Conservation (phyloP, 106 monocot species). For the Cymbidium sinense region DNA sequence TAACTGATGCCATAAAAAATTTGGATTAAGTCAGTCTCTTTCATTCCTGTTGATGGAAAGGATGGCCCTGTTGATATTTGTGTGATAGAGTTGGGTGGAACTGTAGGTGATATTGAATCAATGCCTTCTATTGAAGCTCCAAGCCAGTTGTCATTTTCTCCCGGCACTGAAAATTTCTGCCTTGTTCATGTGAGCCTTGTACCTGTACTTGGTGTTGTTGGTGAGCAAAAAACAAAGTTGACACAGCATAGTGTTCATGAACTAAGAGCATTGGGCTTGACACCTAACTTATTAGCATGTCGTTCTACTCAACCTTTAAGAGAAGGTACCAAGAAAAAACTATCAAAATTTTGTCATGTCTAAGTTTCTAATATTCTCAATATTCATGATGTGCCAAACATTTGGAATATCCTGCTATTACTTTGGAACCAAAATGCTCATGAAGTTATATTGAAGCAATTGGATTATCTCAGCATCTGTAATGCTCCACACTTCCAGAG, state of each 20-base stretch:
- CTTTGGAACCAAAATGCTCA: no score
- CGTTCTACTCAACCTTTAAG: constrained; percentile 64
- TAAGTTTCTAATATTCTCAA: no score
- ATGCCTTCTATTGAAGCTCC: constrained; percentile 85
- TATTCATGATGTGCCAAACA: no score
- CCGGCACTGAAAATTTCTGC: constrained; percentile 78
- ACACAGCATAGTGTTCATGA: constrained; percentile 80
- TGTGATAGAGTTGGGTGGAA: constrained; percentile 86
- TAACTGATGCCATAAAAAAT: constrained; percentile 72
- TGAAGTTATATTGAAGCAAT: no score
- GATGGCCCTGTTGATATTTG: constrained; percentile 44
- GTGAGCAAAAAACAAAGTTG: constrained; percentile 87
- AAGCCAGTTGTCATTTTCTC: constrained; percentile 76
- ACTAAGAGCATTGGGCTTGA: constrained; percentile 54
- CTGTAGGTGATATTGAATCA: constrained; percentile 85
- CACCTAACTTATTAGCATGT: constrained; percentile 52
- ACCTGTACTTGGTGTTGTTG: no score
- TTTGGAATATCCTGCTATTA: no score
- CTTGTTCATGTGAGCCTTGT: constrained; percentile 81
- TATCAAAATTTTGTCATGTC: constrained; percentile 75
- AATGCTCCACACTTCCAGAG: constrained; percentile 39
- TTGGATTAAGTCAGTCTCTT: constrained; percentile 67
- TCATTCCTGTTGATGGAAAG: constrained; percentile 64
- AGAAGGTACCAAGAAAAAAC: constrained; percentile 49
- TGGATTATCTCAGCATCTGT: constrained; percentile 36